A percentile compares a stretch with the other conserved stretches of the same genome.
Evolutionary conservation across 495 filamentous ascomycete species (phyloP).

Genomic region (Penicillium arizonense): DNA sequence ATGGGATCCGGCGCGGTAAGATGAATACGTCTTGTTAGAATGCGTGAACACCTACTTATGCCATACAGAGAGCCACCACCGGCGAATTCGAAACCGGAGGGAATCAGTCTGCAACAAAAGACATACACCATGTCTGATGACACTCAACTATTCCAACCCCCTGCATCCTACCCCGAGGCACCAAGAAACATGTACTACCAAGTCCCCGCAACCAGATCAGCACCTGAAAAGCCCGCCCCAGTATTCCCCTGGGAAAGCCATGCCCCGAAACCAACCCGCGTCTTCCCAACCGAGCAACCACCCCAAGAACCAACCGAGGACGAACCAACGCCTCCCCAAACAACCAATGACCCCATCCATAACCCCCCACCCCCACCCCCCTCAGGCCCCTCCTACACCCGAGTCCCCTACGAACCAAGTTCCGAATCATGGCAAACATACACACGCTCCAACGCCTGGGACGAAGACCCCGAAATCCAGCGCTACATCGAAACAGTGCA

Average conservation of each 20-base stretch:
- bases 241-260: conserved; percentile 86
- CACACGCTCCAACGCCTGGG: conserved; percentile 79
- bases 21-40: neutral
- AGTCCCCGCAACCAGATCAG: conserved; percentile 60
- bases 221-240: conserved; percentile 55
- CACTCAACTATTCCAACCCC: conserved; percentile 68
- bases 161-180: conserved; percentile 72
- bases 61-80: conserved; percentile 68
- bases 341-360: neutral
- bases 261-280: conserved; percentile 63
- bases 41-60: conserved; percentile 17
- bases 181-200: conserved; percentile 84
- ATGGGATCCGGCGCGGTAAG: conserved; percentile 69
- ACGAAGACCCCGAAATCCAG: conserved; percentile 78
- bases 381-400: conserved; percentile 5
- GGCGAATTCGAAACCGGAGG: conserved; percentile 71
- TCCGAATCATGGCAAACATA: conserved; percentile 62
- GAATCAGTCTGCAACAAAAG: conserved; percentile 66
- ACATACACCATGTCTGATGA: conserved; percentile 77
- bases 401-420: conserved; percentile 35
- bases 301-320: conserved; percentile 6
- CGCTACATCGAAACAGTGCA: conserved; percentile 71
- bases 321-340: conserved; percentile 2
- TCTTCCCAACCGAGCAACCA: conserved; percentile 61
- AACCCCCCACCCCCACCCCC: conserved; percentile 12